phyloP scores from a whole-genome alignment of 2,329 filamentous ascomycete genomes.

The Cylindrodendrum hubeiense region DNA sequence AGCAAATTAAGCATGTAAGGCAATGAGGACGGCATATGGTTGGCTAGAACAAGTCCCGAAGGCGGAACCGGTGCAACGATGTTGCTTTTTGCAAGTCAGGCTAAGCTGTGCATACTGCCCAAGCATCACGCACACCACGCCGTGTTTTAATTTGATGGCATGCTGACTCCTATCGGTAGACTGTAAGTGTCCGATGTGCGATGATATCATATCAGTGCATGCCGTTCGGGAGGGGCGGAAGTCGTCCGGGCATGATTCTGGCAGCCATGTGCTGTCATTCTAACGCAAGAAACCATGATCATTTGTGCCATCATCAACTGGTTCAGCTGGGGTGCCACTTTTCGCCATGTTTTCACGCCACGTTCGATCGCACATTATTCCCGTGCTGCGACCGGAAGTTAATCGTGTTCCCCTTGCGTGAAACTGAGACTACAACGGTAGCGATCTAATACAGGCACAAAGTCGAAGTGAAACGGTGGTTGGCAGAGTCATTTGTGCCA shows the following conservation, averaged over 20 bases:
- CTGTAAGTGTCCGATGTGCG: not conserved
- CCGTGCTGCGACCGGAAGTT: not conserved
- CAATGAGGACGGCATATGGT: not conserved
- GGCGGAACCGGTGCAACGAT: not conserved
- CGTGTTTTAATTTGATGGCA: not conserved
- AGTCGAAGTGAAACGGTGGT: not conserved
- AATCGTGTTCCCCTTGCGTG: not conserved
- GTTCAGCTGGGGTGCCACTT: not conserved
- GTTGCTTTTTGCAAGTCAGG: not conserved
- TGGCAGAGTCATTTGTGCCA: not conserved
- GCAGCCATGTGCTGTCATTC: not conserved
- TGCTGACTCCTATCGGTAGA: not conserved
- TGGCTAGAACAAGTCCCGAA: not conserved
- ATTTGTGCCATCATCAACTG: not conserved
- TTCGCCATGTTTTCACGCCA: not conserved
- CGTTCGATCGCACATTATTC: not conserved
- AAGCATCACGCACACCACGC: not conserved
- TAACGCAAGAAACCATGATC: not conserved
- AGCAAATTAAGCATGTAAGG: slow-evolving; percentile 1
- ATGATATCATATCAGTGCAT: slow-evolving; percentile 16
- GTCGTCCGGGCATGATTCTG: not conserved
- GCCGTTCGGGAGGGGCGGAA: not conserved
- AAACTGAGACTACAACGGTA: not conserved
- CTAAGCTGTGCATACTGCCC: slow-evolving; percentile 3
- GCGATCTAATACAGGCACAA: not conserved